A percentile compares a stretch with the other conserved stretches of the same genome.
Conservation (phyloP, 495 filamentous ascomycete genomes). For the Xanthoparmelia taractica region DNA sequence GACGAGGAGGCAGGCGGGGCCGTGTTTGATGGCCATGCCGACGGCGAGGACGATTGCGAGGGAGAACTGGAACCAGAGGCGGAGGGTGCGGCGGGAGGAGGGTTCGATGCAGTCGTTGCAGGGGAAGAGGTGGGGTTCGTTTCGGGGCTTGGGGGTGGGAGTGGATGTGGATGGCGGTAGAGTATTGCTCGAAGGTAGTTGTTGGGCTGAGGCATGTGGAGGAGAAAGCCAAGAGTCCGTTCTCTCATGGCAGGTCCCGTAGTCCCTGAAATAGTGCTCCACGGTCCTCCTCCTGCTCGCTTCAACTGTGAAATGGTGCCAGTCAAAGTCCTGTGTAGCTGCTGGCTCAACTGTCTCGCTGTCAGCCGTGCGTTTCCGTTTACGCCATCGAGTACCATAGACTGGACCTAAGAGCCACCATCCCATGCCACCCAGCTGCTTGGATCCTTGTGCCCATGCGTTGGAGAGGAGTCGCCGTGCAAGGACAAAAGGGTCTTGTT, state of each 20-base stretch:
- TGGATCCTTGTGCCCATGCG: slow-evolving; percentile 25
- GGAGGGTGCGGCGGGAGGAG: slow-evolving; percentile 24
- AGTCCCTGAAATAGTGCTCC: slow-evolving; percentile 13
- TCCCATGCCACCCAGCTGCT: slow-evolving; percentile 22
- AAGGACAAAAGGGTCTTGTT: slow-evolving; percentile 22
- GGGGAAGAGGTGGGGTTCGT: slow-evolving; percentile 21
- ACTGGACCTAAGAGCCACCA: slow-evolving; percentile 30
- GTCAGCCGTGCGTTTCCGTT: slow-evolving; percentile 21
- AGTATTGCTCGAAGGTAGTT: background rate
- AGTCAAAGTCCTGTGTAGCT: slow-evolving; percentile 17
- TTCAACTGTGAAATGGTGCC: slow-evolving; percentile 16
- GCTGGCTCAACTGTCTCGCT: slow-evolving; percentile 13
- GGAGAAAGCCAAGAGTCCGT: slow-evolving; percentile 1
- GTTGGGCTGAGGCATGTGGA: background rate
- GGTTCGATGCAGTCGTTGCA: slow-evolving; percentile 25
- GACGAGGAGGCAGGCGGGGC: slow-evolving; percentile 27
- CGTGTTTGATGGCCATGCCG: slow-evolving; percentile 31
- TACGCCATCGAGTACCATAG: slow-evolving; percentile 19
- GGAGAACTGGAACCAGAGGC: slow-evolving; percentile 33
- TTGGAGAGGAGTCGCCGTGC: slow-evolving; percentile 28
- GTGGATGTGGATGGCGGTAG: background rate
- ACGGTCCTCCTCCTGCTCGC: slow-evolving; percentile 9
- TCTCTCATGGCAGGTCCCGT: background rate
- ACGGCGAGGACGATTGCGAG: slow-evolving; percentile 31
- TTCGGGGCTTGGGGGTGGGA: background rate